A percentile compares a stretch with the other conserved stretches of the same genome.
Conservation (phyloP, 1,284 basidiomycete genomes). For the Volvariella volvacea region DNA sequence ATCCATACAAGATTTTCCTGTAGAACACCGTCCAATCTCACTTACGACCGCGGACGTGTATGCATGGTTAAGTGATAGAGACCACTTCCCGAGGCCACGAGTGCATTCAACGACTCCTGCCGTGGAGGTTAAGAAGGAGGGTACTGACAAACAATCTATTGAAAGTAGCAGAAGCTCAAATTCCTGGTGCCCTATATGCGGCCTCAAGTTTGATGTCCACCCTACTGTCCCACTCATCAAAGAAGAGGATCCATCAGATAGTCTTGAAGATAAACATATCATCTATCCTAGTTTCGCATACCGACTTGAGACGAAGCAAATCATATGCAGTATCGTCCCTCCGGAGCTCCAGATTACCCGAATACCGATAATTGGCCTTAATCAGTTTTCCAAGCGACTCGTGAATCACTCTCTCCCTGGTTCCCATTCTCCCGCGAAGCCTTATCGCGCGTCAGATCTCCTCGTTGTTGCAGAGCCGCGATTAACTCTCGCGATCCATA, state of each 20-base stretch:
- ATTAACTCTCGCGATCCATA: neutral
- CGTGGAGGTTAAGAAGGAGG: neutral
- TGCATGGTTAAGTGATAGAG: slow-evolving; percentile 49
- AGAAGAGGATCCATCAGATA: neutral
- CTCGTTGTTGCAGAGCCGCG: neutral
- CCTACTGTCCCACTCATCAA: neutral
- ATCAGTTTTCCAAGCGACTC: neutral
- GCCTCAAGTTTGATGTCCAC: neutral
- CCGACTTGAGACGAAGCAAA: neutral
- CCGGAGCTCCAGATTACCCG: slow-evolving; percentile 12
- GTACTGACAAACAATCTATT: neutral
- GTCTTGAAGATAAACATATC: neutral
- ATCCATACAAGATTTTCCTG: slow-evolving; percentile 11
- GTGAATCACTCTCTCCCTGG: neutral
- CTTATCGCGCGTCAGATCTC: slow-evolving; percentile 7
- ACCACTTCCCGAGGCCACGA: slow-evolving; percentile 35
- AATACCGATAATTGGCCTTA: slow-evolving; percentile 13
- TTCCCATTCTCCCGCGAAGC: neutral
- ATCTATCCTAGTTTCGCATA: neutral
- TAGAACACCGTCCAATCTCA: slow-evolving; percentile 26
- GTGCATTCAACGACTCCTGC: neutral
- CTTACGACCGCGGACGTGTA: slow-evolving; percentile 46
- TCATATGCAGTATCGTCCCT: slow-evolving; percentile 13
- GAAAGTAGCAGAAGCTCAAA: neutral
- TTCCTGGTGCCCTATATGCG: neutral